A percentile compares a stretch with the other conserved stretches of the same genome.
Conservation (phyloP, 192 early-diverging fungal species). For the Mortierella antarctica region DNA sequence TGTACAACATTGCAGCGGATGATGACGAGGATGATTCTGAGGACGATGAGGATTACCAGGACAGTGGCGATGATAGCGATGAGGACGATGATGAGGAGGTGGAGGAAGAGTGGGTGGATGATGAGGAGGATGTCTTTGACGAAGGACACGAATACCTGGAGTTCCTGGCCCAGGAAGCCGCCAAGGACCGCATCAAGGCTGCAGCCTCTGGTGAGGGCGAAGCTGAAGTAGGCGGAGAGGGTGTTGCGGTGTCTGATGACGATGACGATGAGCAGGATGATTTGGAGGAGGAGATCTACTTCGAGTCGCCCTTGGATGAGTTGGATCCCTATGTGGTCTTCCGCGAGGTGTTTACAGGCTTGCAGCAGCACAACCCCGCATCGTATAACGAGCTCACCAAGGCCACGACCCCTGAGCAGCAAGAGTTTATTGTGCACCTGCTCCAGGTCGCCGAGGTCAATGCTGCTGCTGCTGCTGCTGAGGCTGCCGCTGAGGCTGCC, state of each 20-base stretch:
- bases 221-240: slow-evolving; percentile 54
- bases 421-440: slow-evolving; percentile 60
- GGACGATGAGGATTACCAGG: slow-evolving; percentile 58
- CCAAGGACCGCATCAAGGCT: slow-evolving; percentile 51
- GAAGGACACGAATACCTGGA: slow-evolving; percentile 58
- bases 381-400: slow-evolving; percentile 69
- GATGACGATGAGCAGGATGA: slow-evolving; percentile 73
- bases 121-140: slow-evolving; percentile 61
- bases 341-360: slow-evolving; percentile 69
- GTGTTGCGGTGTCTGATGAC: slow-evolving; percentile 65
- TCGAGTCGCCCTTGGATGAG: slow-evolving; percentile 83
- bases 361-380: slow-evolving; percentile 66
- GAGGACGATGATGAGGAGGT: slow-evolving; percentile 64
- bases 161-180: slow-evolving; percentile 54
- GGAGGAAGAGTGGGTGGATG: slow-evolving; percentile 68
- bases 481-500: background rate
- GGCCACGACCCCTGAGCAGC: slow-evolving; percentile 61
- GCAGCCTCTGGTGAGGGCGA: slow-evolving; percentile 13
- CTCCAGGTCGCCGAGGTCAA: slow-evolving; percentile 56
- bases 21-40: slow-evolving; percentile 30
- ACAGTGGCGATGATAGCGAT: slow-evolving; percentile 61
- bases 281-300: slow-evolving; percentile 79
- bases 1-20: slow-evolving; percentile 43
- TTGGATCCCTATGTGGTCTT: slow-evolving; percentile 80
- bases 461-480: slow-evolving; percentile 40